These are phyloP conservation scores for Fusarium sarcochroum DNA, from an alignment of 2,329 filamentous ascomycete species.

Conservation along the genomic window DNA sequence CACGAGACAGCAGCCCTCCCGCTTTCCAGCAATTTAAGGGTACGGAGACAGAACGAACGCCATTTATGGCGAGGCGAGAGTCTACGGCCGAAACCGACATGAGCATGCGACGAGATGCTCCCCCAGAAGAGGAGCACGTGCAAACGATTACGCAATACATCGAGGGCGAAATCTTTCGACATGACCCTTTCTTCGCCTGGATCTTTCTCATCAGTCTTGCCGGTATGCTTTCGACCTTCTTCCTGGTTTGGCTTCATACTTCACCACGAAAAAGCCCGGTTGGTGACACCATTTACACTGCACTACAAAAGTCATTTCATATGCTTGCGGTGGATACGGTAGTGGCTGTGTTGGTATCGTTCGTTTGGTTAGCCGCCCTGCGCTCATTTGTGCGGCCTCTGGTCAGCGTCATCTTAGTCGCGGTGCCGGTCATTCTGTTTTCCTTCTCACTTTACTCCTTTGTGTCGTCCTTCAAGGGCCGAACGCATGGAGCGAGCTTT, in stretches of 20 bases:
- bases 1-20: slow-evolving; percentile 68
- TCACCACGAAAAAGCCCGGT: slow-evolving; percentile 78
- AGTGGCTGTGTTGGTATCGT: slow-evolving; percentile 87
- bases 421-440: slow-evolving; percentile 87
- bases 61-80: slow-evolving; percentile 58
- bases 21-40: slow-evolving; percentile 73
- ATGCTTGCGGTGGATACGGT: slow-evolving; percentile 92
- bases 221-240: slow-evolving; percentile 87
- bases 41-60: slow-evolving; percentile 55
- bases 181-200: slow-evolving; percentile 94
- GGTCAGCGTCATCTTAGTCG: slow-evolving; percentile 83
- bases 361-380: slow-evolving; percentile 90
- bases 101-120: slow-evolving; percentile 57
- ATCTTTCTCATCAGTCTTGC: slow-evolving; percentile 89
- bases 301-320: slow-evolving; percentile 87
- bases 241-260: slow-evolving; percentile 92
- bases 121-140: slow-evolving; percentile 53
- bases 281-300: slow-evolving; percentile 95
- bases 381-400: slow-evolving; percentile 90
- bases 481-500: slow-evolving; percentile 79
- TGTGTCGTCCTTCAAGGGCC: slow-evolving; percentile 87
- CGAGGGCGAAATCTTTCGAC: slow-evolving; percentile 78
- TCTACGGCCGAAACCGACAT: slow-evolving; percentile 64
- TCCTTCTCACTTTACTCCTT: slow-evolving; percentile 94
- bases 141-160: slow-evolving; percentile 66